Conservation (phyloP, 768 basidiomycete genomes). For the Tricholoma sp. region DNA sequence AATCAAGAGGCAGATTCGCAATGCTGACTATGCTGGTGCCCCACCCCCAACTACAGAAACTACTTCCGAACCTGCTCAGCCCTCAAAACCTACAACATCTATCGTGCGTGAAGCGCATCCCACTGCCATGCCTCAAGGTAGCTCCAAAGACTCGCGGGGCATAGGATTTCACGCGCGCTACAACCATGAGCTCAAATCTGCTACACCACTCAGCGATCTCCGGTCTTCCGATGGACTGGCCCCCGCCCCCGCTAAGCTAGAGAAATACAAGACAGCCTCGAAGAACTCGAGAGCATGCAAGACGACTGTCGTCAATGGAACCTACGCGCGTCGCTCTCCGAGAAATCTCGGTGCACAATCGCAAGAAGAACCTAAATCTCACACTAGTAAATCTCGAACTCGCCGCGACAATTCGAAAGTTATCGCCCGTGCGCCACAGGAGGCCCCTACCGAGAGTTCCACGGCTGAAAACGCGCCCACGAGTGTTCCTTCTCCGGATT, state of each 20-base stretch:
- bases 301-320: neutral
- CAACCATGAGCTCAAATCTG: neutral
- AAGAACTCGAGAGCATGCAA: neutral
- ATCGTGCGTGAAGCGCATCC: neutral
- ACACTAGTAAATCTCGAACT: neutral
- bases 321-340: neutral
- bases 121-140: neutral
- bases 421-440: neutral
- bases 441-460: neutral
- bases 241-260: neutral
- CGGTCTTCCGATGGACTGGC: neutral
- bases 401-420: neutral
- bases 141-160: neutral
- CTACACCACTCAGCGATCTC: neutral
- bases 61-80: neutral
- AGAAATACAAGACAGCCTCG: neutral
- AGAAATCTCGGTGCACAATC: neutral
- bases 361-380: neutral
- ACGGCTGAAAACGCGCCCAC: neutral
- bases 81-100: neutral
- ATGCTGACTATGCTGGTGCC: conserved; percentile 11
- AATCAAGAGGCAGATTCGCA: conserved; percentile 6
- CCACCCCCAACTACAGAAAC: neutral
- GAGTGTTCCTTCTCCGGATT: neutral
- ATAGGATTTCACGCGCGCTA: neutral